Evolutionary conservation across 768 basidiomycete species (phyloP), one percentile per base, ranked within the genome.

Genomic region (Pleurotus cornucopiae): DNA sequence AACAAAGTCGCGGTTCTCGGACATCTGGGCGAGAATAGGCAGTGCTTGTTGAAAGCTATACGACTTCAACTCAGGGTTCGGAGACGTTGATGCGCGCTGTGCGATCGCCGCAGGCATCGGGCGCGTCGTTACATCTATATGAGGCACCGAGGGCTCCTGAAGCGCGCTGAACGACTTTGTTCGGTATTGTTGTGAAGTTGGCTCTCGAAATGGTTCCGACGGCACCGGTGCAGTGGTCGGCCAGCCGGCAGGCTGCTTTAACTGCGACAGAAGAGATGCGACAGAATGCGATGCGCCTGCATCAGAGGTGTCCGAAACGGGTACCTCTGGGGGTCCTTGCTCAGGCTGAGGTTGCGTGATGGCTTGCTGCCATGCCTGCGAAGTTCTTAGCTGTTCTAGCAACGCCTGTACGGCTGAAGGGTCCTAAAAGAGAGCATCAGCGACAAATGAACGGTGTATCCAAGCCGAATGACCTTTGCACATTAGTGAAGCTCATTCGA

Each of bases 41-140:
- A 93, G 73, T 0, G 89, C 79, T 61, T 91, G 85, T 60, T 85
- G 86, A 66, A 89, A 91, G 25, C 84, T 78, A 57, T 79, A 70
- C 20, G 68, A 68, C 54, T 75, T 79, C 49, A 78, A 58, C 60
- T 85, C 51, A 11, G 34, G 20, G 23, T 53, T 53, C 11, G 39
- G 51, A 11, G 51, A 53, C 5, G 51, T 40, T 21, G 51, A 53
- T 18, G 38, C 20, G 12, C 21, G 37, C 23, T 78, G 18, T 11
- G 52, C 25, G 21, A 49, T 37, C 16, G 40, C 45, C 30, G 37
- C 47, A 14, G 41, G 43, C 23, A 45, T 13, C 20, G 54, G 39
- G 20, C 56, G 45, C 26, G 64, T 56, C 40, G 54, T 26, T 20
- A 56, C 48, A 55, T 40, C 58, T 60, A 48, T 34, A 51, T 7